A percentile compares a stretch with the other conserved stretches of the same genome.
phyloP scores from a whole-genome alignment of 371 early-diverging fungal species.

The Capillidium rhysosporum region DNA sequence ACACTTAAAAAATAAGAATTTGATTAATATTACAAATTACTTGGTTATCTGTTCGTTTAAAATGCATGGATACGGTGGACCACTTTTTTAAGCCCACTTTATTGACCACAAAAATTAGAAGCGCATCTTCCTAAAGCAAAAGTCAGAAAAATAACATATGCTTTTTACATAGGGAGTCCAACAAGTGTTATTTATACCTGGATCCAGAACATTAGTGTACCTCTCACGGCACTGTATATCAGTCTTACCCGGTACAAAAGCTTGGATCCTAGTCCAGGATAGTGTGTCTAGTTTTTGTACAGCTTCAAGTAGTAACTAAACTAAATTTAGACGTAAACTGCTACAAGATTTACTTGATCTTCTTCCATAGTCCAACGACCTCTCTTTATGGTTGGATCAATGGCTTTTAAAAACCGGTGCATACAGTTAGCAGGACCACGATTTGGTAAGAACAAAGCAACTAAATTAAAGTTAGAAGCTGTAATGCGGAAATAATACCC shows the following conservation, averaged over 20 bases:
- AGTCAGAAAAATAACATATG: background rate
- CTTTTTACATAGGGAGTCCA: constrained; percentile 28
- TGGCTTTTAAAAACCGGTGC: constrained; percentile 54
- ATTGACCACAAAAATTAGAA: constrained; percentile 17
- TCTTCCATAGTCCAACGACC: constrained; percentile 57
- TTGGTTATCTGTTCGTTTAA: constrained; percentile 35
- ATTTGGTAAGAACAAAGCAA: constrained; percentile 39
- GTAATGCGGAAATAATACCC: constrained; percentile 12
- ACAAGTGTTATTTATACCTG: constrained; percentile 26
- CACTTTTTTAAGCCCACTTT: constrained; percentile 26
- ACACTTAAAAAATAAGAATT: constrained; percentile 10
- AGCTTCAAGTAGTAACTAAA: constrained; percentile 31
- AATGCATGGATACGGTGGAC: constrained; percentile 24
- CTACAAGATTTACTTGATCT: constrained; percentile 21
- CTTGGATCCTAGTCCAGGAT: constrained; percentile 53
- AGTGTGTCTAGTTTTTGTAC: constrained; percentile 40
- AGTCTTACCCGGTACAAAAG: constrained; percentile 49
- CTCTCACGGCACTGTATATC: constrained; percentile 81
- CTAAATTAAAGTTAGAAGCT: constrained; percentile 39
- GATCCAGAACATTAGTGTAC: constrained; percentile 48
- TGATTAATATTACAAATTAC: constrained; percentile 3
- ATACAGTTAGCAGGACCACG: constrained; percentile 66
- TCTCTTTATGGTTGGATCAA: constrained; percentile 51
- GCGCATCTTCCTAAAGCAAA: constrained; percentile 16
- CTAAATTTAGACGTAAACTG: background rate